Percentiles rank a stretch among this genome's conserved stretches.
Conservation (phyloP, 495 filamentous ascomycete genomes). For the Thermochaetoides thermophila region DNA sequence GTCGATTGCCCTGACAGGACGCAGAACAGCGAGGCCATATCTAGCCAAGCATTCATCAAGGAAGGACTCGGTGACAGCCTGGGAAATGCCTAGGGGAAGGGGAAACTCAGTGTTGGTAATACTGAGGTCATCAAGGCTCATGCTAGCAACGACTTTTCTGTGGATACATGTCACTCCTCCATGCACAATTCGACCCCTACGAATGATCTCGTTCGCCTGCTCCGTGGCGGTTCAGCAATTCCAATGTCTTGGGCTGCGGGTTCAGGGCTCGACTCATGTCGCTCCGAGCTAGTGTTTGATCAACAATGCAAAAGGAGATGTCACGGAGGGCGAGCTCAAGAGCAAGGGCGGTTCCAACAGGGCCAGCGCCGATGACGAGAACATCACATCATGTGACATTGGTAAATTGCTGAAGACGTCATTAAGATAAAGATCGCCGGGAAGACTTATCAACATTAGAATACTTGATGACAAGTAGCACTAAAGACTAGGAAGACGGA, state of each 20-base stretch:
- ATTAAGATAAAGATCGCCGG: no score
- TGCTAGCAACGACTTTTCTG: slow-evolving; percentile 7
- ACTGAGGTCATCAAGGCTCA: slow-evolving; percentile 17
- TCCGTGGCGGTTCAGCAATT: slow-evolving; percentile 32
- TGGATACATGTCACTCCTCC: slow-evolving; percentile 22
- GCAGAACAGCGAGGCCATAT: slow-evolving; percentile 23
- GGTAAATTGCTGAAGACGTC: no score
- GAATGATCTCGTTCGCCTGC: slow-evolving; percentile 17
- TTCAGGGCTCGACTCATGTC: slow-evolving; percentile 29
- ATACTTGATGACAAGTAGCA: no score
- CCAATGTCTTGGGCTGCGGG: slow-evolving; percentile 28
- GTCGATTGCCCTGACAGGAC: slow-evolving; percentile 17
- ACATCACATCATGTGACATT: no score
- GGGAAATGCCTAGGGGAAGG: slow-evolving; percentile 25
- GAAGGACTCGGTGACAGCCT: slow-evolving; percentile 27
- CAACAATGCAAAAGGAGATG: slow-evolving; percentile 28
- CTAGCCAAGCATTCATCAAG: slow-evolving; percentile 22
- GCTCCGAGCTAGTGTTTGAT: slow-evolving; percentile 21
- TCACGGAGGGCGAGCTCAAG: slow-evolving; percentile 21
- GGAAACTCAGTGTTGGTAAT: slow-evolving; percentile 22
- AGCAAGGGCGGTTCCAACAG: slow-evolving; percentile 19
- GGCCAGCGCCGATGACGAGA: slow-evolving; percentile 23
- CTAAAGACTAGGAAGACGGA: no score
- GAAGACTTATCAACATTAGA: no score
- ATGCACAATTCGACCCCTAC: slow-evolving; percentile 13